Evolutionary conservation across 106 monocot species (phyloP).

Genomic region (Acorus calamus): DNA sequence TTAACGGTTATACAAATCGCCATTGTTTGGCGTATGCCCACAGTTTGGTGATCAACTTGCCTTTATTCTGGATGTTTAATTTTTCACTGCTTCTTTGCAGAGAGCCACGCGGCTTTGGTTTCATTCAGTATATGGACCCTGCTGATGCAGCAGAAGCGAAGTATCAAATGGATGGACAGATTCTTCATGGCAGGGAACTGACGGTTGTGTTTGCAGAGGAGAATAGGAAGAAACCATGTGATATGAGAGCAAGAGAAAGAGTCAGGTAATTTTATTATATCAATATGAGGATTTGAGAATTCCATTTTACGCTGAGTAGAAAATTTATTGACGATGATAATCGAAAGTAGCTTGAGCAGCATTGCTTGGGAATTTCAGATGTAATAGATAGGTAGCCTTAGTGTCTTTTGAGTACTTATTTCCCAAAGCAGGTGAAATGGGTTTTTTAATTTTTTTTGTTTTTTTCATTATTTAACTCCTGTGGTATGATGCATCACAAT

Average conservation of each 20-base stretch:
- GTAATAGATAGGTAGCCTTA: too few species aligned
- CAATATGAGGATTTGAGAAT: background rate
- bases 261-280: slow-evolving; percentile 31
- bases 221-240: slow-evolving; percentile 81
- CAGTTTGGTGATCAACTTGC: too few species aligned
- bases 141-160: slow-evolving; percentile 90
- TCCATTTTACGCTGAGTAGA: background rate
- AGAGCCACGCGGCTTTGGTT: slow-evolving; percentile 96
- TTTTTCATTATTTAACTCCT: too few species aligned
- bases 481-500: too few species aligned
- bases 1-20: background rate
- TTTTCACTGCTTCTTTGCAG: slow-evolving; percentile 19
- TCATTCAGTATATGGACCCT: slow-evolving; percentile 81
- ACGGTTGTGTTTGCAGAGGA: slow-evolving; percentile 98
- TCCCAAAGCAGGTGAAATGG: too few species aligned
- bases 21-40: slow-evolving; percentile 2
- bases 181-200: slow-evolving; percentile 73
- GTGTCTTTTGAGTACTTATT: too few species aligned
- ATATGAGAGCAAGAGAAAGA: slow-evolving; percentile 88
- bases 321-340: too few species aligned
- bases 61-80: too few species aligned
- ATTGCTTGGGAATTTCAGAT: too few species aligned
- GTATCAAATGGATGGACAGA: slow-evolving; percentile 92
- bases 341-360: too few species aligned
- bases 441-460: too few species aligned